Percentiles rank a stretch among this genome's conserved stretches.
phyloP scores from a whole-genome alignment of 176 grass and related monocot genomes.

The Ensete glaucum region DNA sequence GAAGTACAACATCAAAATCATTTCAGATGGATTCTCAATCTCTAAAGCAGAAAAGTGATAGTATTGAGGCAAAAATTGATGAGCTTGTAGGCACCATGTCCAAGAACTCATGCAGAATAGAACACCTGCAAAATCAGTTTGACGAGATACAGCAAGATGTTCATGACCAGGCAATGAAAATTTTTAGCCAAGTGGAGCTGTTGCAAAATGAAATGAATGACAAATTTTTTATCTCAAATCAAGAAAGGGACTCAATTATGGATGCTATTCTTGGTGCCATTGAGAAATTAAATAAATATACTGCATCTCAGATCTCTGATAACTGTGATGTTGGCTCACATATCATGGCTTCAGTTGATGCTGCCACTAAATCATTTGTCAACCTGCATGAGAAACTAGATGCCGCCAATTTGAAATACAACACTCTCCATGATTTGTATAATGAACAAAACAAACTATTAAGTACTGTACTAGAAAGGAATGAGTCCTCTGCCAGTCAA shows the following conservation, averaged over 20 bases:
- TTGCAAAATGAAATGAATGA: slow-evolving; percentile 55
- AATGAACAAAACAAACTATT: slow-evolving; percentile 28
- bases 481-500: slow-evolving; percentile 36
- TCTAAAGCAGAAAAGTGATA: slow-evolving; percentile 31
- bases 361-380: slow-evolving; percentile 37
- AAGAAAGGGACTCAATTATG: slow-evolving; percentile 43
- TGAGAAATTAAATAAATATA: slow-evolving; percentile 39
- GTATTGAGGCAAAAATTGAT: slow-evolving; percentile 56
- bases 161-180: slow-evolving; percentile 33
- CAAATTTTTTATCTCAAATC: slow-evolving; percentile 40
- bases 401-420: slow-evolving; percentile 44
- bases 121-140: slow-evolving; percentile 50
- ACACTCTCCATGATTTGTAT: slow-evolving; percentile 38
- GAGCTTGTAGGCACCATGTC: slow-evolving; percentile 43
- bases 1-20: slow-evolving; percentile 30
- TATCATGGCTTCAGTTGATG: slow-evolving; percentile 46
- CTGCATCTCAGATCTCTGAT: slow-evolving; percentile 19
- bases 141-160: slow-evolving; percentile 37
- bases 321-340: slow-evolving; percentile 23
- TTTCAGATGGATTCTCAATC: slow-evolving; percentile 35
- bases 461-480: slow-evolving; percentile 39
- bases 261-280: slow-evolving; percentile 34
- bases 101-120: slow-evolving; percentile 47
- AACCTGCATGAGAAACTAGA: slow-evolving; percentile 40
- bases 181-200: slow-evolving; percentile 46